Base-by-base conservation (phyloP, 768 basidiomycete genomes). In the Lepiota venenata region DNA sequence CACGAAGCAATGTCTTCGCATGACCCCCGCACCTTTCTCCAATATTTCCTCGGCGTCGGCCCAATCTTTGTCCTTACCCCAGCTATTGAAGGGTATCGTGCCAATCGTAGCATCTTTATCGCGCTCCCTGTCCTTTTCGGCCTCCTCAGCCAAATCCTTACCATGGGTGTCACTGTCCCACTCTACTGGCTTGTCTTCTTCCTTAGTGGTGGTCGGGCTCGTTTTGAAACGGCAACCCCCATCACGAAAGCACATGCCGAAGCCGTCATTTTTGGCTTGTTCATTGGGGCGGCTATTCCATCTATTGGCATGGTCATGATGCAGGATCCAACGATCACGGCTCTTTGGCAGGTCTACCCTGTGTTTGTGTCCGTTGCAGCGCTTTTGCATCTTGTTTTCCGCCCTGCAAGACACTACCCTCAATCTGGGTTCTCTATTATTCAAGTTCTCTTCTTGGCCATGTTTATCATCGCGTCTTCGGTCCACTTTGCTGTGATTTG, bases 321-420 rank as follows among this genome's bases (percentile, higher is more conserved):
- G 22, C 61, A 67, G 21, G 75, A 76, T 47, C 70, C 77, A 0
- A 57, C 58, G 43, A 63, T 81, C 41, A 82, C 80, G 12, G 77
- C 77, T 9, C 65, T 76, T 29, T 84, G 82, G 82, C 82, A 83
- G 57, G 57, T 71, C 22, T 82, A 77, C 56, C 82, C 83, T 8
- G 29, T 77, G n/a, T 69, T 70, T 56, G 65, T 78, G 39, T 71
- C 72, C n/a, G 2, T 79, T n/a, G 73, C 75, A 1, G 65, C 72
- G 25, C 59, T 61, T 7, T 43, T 58, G 0, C 76, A 84, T 58
- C 66, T 76, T 14, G 38, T 72, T 38, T 58, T 78, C 49, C 73
- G 78, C 20, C 70, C 69, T n/a, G 51, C 68, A 5, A 64, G 67
- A 2, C 55, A 60, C 32, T 57, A 69, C 56, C 55, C 68, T 14